Conservation (phyloP, 176 grass and related monocot species). For the Carex parvula region DNA sequence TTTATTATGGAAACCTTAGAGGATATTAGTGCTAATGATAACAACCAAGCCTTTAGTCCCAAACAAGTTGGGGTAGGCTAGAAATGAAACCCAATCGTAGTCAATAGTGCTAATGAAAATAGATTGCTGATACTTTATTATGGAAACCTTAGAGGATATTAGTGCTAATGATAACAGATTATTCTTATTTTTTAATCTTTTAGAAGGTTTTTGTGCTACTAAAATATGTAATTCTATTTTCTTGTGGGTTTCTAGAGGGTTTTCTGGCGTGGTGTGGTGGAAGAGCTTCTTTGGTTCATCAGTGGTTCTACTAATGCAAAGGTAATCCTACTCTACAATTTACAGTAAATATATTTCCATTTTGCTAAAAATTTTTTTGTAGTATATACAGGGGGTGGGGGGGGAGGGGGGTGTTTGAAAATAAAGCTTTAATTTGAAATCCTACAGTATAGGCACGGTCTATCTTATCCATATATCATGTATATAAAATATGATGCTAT, state of each 20-base stretch:
- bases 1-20: conserved; percentile 28
- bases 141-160: conserved; percentile 29
- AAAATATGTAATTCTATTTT: background rate
- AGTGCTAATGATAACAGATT: background rate
- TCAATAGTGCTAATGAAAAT: background rate
- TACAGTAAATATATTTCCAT: conserved; percentile 9
- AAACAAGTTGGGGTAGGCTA: too few relatives aligned
- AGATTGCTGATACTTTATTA: background rate
- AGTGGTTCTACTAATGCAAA: conserved; percentile 82
- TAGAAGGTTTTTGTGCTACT: background rate
- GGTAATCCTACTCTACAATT: conserved; percentile 35
- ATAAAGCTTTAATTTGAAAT: too few relatives aligned
- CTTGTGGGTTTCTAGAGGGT: conserved; percentile 47
- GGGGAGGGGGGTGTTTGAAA: too few relatives aligned
- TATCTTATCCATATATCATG: too few relatives aligned
- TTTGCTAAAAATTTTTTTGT: background rate
- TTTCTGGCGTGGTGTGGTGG: conserved; percentile 81
- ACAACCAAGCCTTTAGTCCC: too few relatives aligned
- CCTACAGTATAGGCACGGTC: too few relatives aligned
- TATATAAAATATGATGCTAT: too few relatives aligned
- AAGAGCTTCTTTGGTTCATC: conserved; percentile 94
- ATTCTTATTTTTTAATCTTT: background rate
- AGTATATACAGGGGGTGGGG: background rate
- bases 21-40: background rate
- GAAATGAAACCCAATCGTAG: too few relatives aligned